phyloP scores from a whole-genome alignment of 306 rosid species.

The Hylodesmum podocarpum region DNA sequence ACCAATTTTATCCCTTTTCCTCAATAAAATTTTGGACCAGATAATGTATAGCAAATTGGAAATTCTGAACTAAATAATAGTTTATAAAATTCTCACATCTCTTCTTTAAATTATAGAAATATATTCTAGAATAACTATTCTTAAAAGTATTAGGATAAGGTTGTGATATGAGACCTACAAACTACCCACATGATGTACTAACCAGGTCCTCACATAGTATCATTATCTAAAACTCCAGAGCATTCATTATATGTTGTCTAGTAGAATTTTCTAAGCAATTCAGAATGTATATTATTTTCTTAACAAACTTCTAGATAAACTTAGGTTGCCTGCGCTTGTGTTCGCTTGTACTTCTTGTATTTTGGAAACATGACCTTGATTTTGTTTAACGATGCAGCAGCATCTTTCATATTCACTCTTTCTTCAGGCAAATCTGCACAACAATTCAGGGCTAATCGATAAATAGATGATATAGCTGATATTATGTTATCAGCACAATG shows the following conservation, averaged over 20 bases:
- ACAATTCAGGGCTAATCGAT: constrained; percentile 15
- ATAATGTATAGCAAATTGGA: no score
- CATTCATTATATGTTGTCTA: background rate
- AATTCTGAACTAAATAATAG: no score
- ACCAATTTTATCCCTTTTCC: background rate
- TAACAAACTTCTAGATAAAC: background rate
- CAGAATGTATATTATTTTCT: background rate
- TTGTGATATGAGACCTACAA: no score
- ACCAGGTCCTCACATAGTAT: no score
- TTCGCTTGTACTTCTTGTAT: background rate
- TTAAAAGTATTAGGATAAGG: no score
- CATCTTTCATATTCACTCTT: constrained; percentile 11
- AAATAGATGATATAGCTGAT: background rate
- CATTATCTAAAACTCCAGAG: background rate
- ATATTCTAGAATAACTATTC: no score
- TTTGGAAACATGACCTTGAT: constrained; percentile 1
- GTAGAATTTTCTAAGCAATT: background rate
- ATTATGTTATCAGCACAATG: background rate
- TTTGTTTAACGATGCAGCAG: constrained; percentile 19
- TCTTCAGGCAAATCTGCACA: constrained; percentile 25
- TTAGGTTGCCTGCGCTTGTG: background rate
- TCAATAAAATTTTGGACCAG: background rate
- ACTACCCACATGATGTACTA: no score
- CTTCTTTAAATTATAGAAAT: no score
- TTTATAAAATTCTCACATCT: background rate